Evolutionary conservation across 345 rosid genomes (phyloP), one percentile per base, ranked within the genome.

Genomic region (Hirschfeldia incana): DNA sequence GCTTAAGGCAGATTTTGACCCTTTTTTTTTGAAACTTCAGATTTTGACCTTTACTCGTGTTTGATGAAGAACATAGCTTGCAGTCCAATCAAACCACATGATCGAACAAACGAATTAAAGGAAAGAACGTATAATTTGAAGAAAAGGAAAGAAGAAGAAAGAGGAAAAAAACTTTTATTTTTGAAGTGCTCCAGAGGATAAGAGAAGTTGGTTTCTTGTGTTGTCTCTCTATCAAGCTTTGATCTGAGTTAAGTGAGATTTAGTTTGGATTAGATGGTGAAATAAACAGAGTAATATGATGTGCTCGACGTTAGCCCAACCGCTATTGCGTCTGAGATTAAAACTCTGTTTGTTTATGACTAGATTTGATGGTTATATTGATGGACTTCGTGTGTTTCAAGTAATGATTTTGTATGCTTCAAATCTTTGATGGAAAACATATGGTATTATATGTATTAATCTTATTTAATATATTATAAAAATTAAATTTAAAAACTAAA

Each of bases 271-370:
- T 21, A 77, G 75, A 93, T 94, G 99, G 99, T 91, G 64, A 92
- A 85, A 83, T 96, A 94, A 85, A 94, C 91, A 3, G 98, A 92
- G 76, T 94, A 85, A 77, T 94, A 94, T 80, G 98, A 94, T 73
- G 95, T 90, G 66, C 93, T 94, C 2, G 98, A 92, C 44, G 97
- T 94, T 81, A 91, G 81, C 79, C 99, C 98, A 69, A 82, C 88
- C 53, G 98, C 98, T 80, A 82, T 93, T 0, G 99, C 91, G 73
- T 82, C 97, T 62, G 99, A 92, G 87, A 94, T 94, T 78, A 92
- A 92, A 85, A 94, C 32, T 21, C 21, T 21, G 21, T 21, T 21
- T 21, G 21, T 21, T 21, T 21, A 21, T 21, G 21, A 21, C 21
- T 21, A 29, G 4, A 29, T 29, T 4, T 29, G 21, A 29, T 29